phyloP scores from a whole-genome alignment of 2,329 filamentous ascomycete species.

The Diaporthe australafricana region DNA sequence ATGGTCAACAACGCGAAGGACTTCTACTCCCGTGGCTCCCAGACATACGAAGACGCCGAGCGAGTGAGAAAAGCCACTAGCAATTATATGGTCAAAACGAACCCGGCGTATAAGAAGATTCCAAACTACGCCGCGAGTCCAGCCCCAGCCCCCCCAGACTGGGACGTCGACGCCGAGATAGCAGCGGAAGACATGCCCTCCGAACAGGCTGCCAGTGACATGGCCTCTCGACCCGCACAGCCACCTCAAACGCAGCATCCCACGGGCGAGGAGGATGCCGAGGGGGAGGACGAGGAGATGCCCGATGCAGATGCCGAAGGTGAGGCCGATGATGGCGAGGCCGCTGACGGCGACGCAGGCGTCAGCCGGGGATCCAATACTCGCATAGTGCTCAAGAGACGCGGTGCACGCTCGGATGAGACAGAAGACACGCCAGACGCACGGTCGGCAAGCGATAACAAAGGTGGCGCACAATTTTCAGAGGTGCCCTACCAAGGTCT shows the following conservation, averaged over 20 bases:
- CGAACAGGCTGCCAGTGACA: slow-evolving; percentile 24
- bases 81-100: slow-evolving; percentile 88
- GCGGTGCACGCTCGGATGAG: slow-evolving; percentile 43
- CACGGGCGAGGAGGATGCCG: slow-evolving; percentile 39
- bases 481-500: slow-evolving; percentile 75
- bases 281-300: slow-evolving; percentile 43
- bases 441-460: slow-evolving; percentile 44
- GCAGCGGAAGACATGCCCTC: slow-evolving; percentile 32
- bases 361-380: slow-evolving; percentile 36
- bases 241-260: slow-evolving; percentile 13
- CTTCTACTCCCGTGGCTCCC: slow-evolving; percentile 79
- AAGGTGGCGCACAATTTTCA: slow-evolving; percentile 66
- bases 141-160: slow-evolving; percentile 76
- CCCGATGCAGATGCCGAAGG: slow-evolving; percentile 46
- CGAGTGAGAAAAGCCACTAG: slow-evolving; percentile 86
- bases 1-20: slow-evolving; percentile 91
- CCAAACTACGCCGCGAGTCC: slow-evolving; percentile 77
- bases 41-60: slow-evolving; percentile 86
- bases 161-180: slow-evolving; percentile 39
- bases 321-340: slow-evolving; percentile 44
- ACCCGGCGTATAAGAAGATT: slow-evolving; percentile 80
- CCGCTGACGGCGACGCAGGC: slow-evolving; percentile 45
- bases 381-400: slow-evolving; percentile 37
- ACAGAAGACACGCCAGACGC: slow-evolving; percentile 45
- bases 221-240: slow-evolving; percentile 25